These are phyloP conservation scores for Alternaria sp. DNA, from an alignment of 2,329 filamentous ascomycete genomes.

Conservation along the genomic window DNA sequence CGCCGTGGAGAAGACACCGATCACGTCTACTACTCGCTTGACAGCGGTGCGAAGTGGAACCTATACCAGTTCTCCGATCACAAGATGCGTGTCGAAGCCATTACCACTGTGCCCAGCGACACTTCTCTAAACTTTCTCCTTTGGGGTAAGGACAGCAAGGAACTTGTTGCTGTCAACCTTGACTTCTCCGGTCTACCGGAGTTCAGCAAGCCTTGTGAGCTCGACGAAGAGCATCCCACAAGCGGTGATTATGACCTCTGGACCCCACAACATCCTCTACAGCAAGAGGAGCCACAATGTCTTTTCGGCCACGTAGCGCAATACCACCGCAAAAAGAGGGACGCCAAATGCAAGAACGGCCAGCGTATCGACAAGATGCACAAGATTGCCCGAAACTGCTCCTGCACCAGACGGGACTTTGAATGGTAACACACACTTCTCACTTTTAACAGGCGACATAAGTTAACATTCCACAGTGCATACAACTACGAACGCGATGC, in stretches of 20 bases:
- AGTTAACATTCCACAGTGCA: slow-evolving; percentile 64
- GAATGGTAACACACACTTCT: slow-evolving; percentile 73
- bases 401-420: slow-evolving; percentile 83
- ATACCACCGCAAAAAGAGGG: slow-evolving; percentile 89
- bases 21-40: slow-evolving; percentile 73
- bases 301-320: slow-evolving; percentile 89
- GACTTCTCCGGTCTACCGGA: slow-evolving; percentile 78
- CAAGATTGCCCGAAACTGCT: slow-evolving; percentile 74
- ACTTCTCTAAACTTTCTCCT: slow-evolving; percentile 89
- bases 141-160: slow-evolving; percentile 70
- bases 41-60: slow-evolving; percentile 82
- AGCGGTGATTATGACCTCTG: slow-evolving; percentile 82
- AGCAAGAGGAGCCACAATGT: slow-evolving; percentile 78
- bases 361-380: slow-evolving; percentile 69
- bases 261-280: slow-evolving; percentile 82
- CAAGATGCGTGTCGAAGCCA: slow-evolving; percentile 75
- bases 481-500: slow-evolving; percentile 88
- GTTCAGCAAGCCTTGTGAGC: slow-evolving; percentile 72
- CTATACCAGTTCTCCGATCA: slow-evolving; percentile 73
- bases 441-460: not conserved
- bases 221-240: slow-evolving; percentile 66
- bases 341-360: slow-evolving; percentile 81
- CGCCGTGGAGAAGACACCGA: slow-evolving; percentile 72
- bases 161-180: slow-evolving; percentile 77
- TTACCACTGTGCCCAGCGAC: slow-evolving; percentile 88